Base-by-base conservation (phyloP, 2,329 filamentous ascomycete genomes). In the Fusarium multiceps region DNA sequence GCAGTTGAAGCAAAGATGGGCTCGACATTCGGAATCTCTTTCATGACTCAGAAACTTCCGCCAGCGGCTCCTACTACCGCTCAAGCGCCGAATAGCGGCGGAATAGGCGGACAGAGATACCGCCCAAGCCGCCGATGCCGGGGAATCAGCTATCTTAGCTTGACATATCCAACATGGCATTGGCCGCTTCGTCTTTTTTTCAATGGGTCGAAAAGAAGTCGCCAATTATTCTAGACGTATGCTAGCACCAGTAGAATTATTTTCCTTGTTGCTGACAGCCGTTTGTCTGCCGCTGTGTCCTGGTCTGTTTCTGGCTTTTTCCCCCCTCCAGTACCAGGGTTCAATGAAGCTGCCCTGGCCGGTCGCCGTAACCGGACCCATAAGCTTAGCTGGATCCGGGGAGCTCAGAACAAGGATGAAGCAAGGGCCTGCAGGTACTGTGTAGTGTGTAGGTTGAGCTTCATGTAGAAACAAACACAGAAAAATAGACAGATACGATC, bases 311-410 rank as follows among this genome's bases (percentile, higher is more conserved):
- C 49, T 25, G 21, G 54, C 47, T 42, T 28, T 41, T 42, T 34
- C 8, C 6, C 32, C 18, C 46, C 16, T 23, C 23, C 10, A 8
- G 32, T 37, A 20, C 56, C 53, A 42, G 50, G 61, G 56, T 61
- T 42, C 30, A 43, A 46, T 43, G 46, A 37, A 50, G 51, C 25
- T 60, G 41, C 20, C 21, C 41, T 45, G 46, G 28, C 47, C 23
- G 42, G 42, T 61, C 66, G 42, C 66, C 66, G 57, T 40, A 43
- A 67, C 50, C 59, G 63, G 67, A 61, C 58, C 67, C 62, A 56
- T 70, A 50, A 55, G 42, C 53, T 56, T 69, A 55, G 67, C 67
- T 70, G 40, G 43, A 54, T 70, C 66, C 3, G 66, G 66, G 67
- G 67, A 69, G 66, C 62, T 70, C 57, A 48, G 49, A 23, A 11